Base-by-base conservation (phyloP, 2,329 filamentous ascomycete genomes). In the Alternaria metachromatica region DNA sequence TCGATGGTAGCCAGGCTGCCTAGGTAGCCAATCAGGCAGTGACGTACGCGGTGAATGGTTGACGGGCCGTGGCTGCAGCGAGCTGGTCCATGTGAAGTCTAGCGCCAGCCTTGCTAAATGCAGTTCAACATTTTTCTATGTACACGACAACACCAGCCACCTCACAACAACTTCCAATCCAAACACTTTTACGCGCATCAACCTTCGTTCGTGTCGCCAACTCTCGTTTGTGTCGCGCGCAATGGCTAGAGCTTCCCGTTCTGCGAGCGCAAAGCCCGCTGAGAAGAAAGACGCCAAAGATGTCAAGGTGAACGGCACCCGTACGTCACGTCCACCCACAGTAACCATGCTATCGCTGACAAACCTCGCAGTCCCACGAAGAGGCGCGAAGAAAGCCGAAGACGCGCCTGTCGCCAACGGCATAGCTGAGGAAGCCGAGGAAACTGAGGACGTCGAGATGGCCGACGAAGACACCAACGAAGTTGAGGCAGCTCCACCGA, bases 191-290 rank as follows among this genome's bases (percentile, higher is more conserved):
- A 60, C 66, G 60, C 68, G 68, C 69, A 67, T 65, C 65, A 49
- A 53, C 46, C 57, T 55, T 37, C 25, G 48, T 66, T 55, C 62
- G 55, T 63, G 55, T 63, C 68, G 58, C 63, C 15, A 41, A 48
- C 46, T 58, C 57, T 37, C 37, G 48, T 66, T 55, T 60, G 55
- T 63, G 55, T 63, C 68, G 58, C 63, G 49, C 57, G 68, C 33
- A 63, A 78, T 79, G 76, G 72, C 76, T 65, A 74, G 73, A 58
- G 72, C 71, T 68, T 59, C 76, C 54, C 76, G 76, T 69, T 70
- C 72, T 54, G 70, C 74, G 28, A 69, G 71, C 63, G 70, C 72
- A 57, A 72, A 74, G 62, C 64, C 74, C 60, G 64, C 67, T n/a
- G 70, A 71, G 33, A 63, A 67, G 21, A 75, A 75, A 62, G 68